Conservation (phyloP, 345 rosid species). For the Stellera chamaejasme region DNA sequence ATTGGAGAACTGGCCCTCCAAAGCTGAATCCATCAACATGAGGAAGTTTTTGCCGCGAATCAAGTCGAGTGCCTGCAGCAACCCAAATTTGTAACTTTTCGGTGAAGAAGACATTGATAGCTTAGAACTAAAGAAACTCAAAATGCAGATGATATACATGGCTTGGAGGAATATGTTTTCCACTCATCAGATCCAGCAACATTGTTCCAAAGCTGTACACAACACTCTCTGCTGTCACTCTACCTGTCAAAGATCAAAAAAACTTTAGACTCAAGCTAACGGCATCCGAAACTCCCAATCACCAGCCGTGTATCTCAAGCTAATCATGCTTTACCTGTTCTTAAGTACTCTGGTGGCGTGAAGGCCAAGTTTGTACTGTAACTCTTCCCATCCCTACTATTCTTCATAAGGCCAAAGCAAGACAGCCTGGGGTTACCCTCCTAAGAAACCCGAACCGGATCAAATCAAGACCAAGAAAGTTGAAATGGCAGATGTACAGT, state of each 20-base stretch:
- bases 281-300: not conserved
- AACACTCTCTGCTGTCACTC: constrained; percentile 87
- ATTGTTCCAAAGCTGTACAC: constrained; percentile 96
- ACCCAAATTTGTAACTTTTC: no score
- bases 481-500: constrained; percentile 2
- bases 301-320: no score
- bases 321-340: constrained; percentile 42
- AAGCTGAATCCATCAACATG: constrained; percentile 93
- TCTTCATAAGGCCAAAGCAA: constrained; percentile 94
- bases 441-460: constrained; percentile 23
- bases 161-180: constrained; percentile 96
- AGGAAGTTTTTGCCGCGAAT: constrained; percentile 85
- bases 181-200: constrained; percentile 92
- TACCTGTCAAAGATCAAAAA: constrained; percentile 44
- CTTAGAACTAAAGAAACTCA: not conserved
- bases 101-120: no score
- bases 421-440: constrained; percentile 92
- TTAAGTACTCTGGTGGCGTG: constrained; percentile 94
- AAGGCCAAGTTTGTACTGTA: constrained; percentile 94
- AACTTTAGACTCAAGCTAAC: constrained; percentile 8
- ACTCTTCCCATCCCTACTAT: constrained; percentile 91
- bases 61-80: constrained; percentile 87
- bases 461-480: constrained; percentile 4
- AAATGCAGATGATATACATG: constrained; percentile 48
- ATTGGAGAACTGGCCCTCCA: constrained; percentile 92